Evolutionary conservation across 31 red algal genomes (phyloP).

Genomic region (Odonthalia washingtoniensis): DNA sequence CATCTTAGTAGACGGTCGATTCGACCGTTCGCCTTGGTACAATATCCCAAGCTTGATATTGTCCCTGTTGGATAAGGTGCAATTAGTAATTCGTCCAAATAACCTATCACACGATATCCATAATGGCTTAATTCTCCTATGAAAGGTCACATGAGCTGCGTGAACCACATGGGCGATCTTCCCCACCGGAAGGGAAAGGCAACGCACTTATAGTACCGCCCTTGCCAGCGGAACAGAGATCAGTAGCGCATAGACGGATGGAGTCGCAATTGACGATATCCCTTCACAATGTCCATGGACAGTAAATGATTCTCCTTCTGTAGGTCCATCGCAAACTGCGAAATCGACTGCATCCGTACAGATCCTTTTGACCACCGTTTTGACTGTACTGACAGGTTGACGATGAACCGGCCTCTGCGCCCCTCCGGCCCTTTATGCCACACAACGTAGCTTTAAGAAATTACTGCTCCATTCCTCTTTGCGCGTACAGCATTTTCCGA

Average conservation of each 20-base stretch:
- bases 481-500: neutral
- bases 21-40: neutral
- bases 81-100: constrained; percentile 27
- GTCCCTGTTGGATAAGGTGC: neutral
- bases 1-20: neutral
- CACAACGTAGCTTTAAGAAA: constrained; percentile 35
- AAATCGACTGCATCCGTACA: constrained; percentile 33
- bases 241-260: constrained; percentile 18
- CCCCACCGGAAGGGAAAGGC: too few relatives aligned
- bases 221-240: constrained; percentile 54
- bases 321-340: constrained; percentile 34
- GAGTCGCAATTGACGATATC: constrained; percentile 41
- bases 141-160: too few relatives aligned
- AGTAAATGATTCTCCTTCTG: constrained; percentile 37
- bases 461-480: neutral
- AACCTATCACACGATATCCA: constrained; percentile 18
- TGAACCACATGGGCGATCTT: too few relatives aligned
- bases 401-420: constrained; percentile 18
- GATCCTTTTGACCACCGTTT: constrained; percentile 45
- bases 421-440: neutral
- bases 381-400: constrained; percentile 46
- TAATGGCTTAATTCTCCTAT: too few relatives aligned
- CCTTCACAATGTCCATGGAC: constrained; percentile 36
- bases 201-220: constrained; percentile 46
- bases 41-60: constrained; percentile 7